These are phyloP conservation scores for Aplosporella prunicola DNA, from an alignment of 2,329 filamentous ascomycete genomes.

Conservation along the genomic window DNA sequence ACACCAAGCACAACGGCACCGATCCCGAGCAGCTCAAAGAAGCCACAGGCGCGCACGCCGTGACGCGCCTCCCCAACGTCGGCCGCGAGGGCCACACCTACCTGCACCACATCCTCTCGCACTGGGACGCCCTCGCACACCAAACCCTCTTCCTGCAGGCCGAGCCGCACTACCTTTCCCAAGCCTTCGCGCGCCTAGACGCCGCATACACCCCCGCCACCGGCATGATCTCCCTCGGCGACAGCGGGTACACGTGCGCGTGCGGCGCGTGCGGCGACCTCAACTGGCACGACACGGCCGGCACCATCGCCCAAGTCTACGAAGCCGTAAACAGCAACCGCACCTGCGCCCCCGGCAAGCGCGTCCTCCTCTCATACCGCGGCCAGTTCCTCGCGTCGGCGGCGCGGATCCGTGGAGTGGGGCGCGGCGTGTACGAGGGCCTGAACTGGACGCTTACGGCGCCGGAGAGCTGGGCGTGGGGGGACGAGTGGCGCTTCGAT, in stretches of 20 bases:
- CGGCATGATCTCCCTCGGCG: slow-evolving; percentile 37
- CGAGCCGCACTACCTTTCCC: slow-evolving; percentile 29
- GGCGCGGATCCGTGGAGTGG: slow-evolving; percentile 30
- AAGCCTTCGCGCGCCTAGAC: slow-evolving; percentile 28
- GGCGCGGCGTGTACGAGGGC: slow-evolving; percentile 27
- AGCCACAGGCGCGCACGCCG: slow-evolving; percentile 17
- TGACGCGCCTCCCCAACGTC: slow-evolving; percentile 26
- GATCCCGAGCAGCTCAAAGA: slow-evolving; percentile 15
- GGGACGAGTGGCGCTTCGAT: slow-evolving; percentile 14
- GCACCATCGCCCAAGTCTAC: slow-evolving; percentile 19
- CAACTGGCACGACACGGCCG: slow-evolving; percentile 15
- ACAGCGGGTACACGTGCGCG: slow-evolving; percentile 25
- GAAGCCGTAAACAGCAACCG: not conserved
- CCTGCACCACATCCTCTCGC: slow-evolving; percentile 36
- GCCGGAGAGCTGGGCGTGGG: slow-evolving; percentile 19
- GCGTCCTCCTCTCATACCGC: slow-evolving; percentile 33
- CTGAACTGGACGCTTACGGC: slow-evolving; percentile 18
- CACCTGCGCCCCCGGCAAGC: slow-evolving; percentile 12
- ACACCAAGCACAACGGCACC: slow-evolving; percentile 20
- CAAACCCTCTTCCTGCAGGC: slow-evolving; percentile 43
- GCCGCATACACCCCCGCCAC: slow-evolving; percentile 32
- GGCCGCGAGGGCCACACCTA: slow-evolving; percentile 40
- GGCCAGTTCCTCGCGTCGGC: slow-evolving; percentile 41
- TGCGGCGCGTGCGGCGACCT: slow-evolving; percentile 33
- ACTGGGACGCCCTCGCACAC: slow-evolving; percentile 35